phyloP scores from a whole-genome alignment of 495 filamentous ascomycete genomes.

The Cenococcum geophilum region DNA sequence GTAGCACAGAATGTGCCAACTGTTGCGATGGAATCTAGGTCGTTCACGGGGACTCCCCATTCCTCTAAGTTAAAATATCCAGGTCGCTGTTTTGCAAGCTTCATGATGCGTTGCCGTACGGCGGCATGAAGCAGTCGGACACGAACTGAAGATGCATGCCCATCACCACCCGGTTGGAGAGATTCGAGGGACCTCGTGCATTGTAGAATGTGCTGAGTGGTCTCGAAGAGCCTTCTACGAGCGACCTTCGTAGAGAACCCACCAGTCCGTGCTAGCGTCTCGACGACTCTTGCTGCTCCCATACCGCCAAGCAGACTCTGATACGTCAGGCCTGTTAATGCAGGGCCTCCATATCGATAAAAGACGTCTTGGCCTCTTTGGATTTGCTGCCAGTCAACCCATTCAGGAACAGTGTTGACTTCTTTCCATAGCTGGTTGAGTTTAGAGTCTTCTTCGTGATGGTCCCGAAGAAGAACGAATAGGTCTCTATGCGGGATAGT shows the following conservation, averaged over 20 bases:
- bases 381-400: conserved; percentile 82
- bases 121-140: conserved; percentile 69
- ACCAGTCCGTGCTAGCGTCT: conserved; percentile 70
- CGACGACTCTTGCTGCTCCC: conserved; percentile 55
- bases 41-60: conserved; percentile 65
- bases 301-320: conserved; percentile 59
- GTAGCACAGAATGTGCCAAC: conserved; percentile 61
- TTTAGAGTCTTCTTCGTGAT: conserved; percentile 52
- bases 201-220: conserved; percentile 68
- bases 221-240: conserved; percentile 64
- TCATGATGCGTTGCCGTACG: conserved; percentile 60
- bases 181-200: conserved; percentile 59
- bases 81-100: conserved; percentile 48
- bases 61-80: conserved; percentile 57
- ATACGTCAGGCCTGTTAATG: conserved; percentile 57
- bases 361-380: conserved; percentile 56
- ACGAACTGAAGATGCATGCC: conserved; percentile 61
- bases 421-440: conserved; percentile 60
- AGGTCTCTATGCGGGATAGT: conserved; percentile 45
- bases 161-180: conserved; percentile 62
- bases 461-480: conserved; percentile 54
- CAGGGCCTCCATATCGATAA: conserved; percentile 60
- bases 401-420: conserved; percentile 62
- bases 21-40: conserved; percentile 66
- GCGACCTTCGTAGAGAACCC: conserved; percentile 69